Evolutionary conservation across 2,329 filamentous ascomycete species (phyloP), one percentile per base, ranked within the genome.

Genomic region (Exophiala sp.): DNA sequence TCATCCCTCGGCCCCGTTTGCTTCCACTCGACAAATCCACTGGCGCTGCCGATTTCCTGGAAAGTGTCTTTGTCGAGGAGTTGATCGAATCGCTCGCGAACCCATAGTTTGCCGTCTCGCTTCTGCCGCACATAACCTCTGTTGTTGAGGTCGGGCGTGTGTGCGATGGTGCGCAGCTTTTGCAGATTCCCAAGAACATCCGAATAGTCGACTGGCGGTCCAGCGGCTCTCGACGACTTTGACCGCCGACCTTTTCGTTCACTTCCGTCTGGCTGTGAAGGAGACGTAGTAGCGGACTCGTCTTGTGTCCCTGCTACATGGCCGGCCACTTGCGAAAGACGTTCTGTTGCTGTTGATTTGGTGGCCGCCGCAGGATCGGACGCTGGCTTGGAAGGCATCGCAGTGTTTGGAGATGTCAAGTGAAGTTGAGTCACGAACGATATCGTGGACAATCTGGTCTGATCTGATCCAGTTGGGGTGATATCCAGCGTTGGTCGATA

Each of bases 21-120:
- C 21, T 37, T 46, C 80, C 80, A 83, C 41, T 67, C 70, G 10
- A 82, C 79, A 0, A 74, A 77, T 2, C 81, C 80, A 2, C 76
- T 77, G 0, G 81, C 71, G 37, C 75, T 80, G 1, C 81, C 81
- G 5, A 83, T 73, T 62, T 83, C 80, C 18, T 70, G 68, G 55
- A 83, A 81, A 18, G 70, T 76, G 3, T 70, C 73, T 1, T 66
- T 59, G 52, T 83, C 80, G 11, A 83, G 69, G 11, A 84, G 67
- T 23, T 73, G 67, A 2, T 77, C 70, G 16, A 83, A 75, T 2
- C 80, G 70, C 59, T 83, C 80, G 21, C 80, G 73, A 0, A 83
- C 80, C 79, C 80, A 83, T 16, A 83, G 70, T 63, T 83, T 84
- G 2, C 81, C 81, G 2, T 78, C 74, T 63, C 78, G 70, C 57